Evolutionary conservation across 1,284 basidiomycete genomes (phyloP).

Genomic region (Ganoderma sinense): DNA sequence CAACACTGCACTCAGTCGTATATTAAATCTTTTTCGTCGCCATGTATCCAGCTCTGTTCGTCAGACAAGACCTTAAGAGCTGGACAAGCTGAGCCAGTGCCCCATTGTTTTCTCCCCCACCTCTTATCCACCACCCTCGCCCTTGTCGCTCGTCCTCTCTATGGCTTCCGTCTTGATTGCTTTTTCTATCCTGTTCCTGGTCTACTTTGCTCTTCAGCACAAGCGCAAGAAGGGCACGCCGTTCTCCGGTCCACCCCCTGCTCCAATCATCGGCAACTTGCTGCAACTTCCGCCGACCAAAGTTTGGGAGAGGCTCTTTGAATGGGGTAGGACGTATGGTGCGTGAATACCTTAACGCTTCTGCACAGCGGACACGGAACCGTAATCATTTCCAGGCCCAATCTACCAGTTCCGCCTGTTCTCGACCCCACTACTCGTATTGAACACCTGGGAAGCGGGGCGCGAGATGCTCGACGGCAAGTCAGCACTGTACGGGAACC

Average conservation of each 20-base stretch:
- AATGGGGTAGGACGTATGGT: constrained; percentile 14
- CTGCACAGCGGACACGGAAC: not conserved
- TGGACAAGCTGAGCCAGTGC: not conserved
- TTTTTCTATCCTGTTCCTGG: not conserved
- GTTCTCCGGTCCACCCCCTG: constrained; percentile 10
- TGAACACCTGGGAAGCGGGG: constrained; percentile 20
- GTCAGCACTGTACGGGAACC: constrained; percentile 22
- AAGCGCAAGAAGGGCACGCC: not conserved
- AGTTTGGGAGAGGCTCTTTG: constrained; percentile 9
- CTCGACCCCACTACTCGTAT: constrained; percentile 19
- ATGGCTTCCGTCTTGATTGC: not conserved
- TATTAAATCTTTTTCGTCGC: no score
- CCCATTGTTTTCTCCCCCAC: not conserved
- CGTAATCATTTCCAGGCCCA: constrained; percentile 6
- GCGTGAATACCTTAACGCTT: not conserved
- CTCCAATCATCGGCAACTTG: constrained; percentile 10
- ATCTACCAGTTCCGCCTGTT: constrained; percentile 23
- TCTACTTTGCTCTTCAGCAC: not conserved
- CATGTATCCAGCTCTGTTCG: no score
- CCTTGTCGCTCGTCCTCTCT: constrained; percentile 17
- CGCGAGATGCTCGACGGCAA: constrained; percentile 25
- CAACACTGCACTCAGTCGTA: no score
- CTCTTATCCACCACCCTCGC: not conserved
- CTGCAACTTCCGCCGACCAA: constrained; percentile 8
- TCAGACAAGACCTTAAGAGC: no score